Evolutionary conservation across 2,329 filamentous ascomycete species (phyloP).

Genomic region (Colletotrichum endophyticum): DNA sequence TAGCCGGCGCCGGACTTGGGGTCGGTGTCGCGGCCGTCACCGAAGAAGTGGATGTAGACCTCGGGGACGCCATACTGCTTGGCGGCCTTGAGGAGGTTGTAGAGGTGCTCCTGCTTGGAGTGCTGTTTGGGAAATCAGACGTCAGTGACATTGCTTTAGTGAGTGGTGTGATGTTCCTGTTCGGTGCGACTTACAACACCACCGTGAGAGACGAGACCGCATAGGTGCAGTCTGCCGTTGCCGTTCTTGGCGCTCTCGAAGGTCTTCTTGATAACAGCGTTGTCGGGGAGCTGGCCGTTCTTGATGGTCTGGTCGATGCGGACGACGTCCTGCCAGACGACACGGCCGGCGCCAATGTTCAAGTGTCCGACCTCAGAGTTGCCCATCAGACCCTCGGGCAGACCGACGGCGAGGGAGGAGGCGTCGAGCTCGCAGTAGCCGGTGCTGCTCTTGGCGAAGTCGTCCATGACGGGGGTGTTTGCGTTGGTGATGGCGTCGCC

Average conservation of each 20-base stretch:
- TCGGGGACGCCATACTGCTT: slow-evolving; percentile 87
- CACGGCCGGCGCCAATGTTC: slow-evolving; percentile 96
- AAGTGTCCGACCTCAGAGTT: slow-evolving; percentile 98
- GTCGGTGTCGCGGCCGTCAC: slow-evolving; percentile 96
- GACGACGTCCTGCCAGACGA: slow-evolving; percentile 98
- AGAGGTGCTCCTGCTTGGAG: slow-evolving; percentile 92
- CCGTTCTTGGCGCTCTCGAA: slow-evolving; percentile 83
- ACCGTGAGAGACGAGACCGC: slow-evolving; percentile 91
- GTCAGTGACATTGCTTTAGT: neutral
- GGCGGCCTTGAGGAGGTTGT: slow-evolving; percentile 85
- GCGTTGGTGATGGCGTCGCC: slow-evolving; percentile 96
- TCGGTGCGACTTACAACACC: slow-evolving; percentile 69
- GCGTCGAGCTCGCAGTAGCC: slow-evolving; percentile 94
- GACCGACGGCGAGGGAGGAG: slow-evolving; percentile 91
- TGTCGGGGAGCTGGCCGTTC: slow-evolving; percentile 78
- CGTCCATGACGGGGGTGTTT: slow-evolving; percentile 94
- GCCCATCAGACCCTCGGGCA: slow-evolving; percentile 97
- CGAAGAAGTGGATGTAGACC: slow-evolving; percentile 99
- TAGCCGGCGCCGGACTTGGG: slow-evolving; percentile 91
- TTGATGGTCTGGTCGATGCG: slow-evolving; percentile 94
- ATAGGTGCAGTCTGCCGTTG: slow-evolving; percentile 90
- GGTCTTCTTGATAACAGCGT: slow-evolving; percentile 76
- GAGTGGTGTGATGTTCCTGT: neutral
- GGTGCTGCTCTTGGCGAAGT: slow-evolving; percentile 79
- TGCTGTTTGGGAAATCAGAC: slow-evolving; percentile 55